Base-by-base conservation (phyloP, 192 early-diverging fungal genomes). In the Cladochytrium replicatum region DNA sequence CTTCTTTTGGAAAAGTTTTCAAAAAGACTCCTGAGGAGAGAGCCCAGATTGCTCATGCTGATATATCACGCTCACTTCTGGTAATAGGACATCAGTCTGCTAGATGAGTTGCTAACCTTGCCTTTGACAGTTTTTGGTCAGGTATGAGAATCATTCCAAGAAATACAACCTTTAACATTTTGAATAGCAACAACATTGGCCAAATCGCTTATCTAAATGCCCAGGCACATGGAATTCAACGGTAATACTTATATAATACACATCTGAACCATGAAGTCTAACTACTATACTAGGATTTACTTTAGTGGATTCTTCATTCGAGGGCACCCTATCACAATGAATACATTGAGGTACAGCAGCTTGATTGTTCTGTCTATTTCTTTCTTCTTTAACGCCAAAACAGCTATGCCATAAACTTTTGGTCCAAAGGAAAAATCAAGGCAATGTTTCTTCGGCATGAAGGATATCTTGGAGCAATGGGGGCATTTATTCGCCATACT, bases 141-240 rank as follows among this genome's bases (percentile, higher is more conserved):
- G 77, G 80, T 82, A 70, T 55, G 47, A n/a, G n/a, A n/a, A n/a
- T n/a, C 6, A 61, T 9, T 55, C 31, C 32, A 58, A 2, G 43
- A 13, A 34, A 55, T 55, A 50, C 21, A 39, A 4, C 51, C 32
- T 40, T 29, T 37, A 26, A 9, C 11, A 15, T n/a, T 37, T 9
- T 3, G 46, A 24, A 25, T 61, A 85, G 89, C 63, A 99, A 99
- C 73, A 99, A 95, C 61, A 89, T 99, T 75, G 93, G 95, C 6
- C 95, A 99, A 63, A 96, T 99, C 47, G 95, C 93, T 0, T 99
- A 92, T 50, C 67, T 99, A 46, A 96, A 96, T 57, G 95, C 95
- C 4, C 82, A 90, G 58, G 77, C 84, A 23, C 93, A 96, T 68
- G 86, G 83, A 17, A 80, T 96, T 48, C 72, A 75, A 52, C 30